These are phyloP conservation scores for Arachis stenosperma DNA, from an alignment of 306 rosid genomes.

Conservation along the genomic window DNA sequence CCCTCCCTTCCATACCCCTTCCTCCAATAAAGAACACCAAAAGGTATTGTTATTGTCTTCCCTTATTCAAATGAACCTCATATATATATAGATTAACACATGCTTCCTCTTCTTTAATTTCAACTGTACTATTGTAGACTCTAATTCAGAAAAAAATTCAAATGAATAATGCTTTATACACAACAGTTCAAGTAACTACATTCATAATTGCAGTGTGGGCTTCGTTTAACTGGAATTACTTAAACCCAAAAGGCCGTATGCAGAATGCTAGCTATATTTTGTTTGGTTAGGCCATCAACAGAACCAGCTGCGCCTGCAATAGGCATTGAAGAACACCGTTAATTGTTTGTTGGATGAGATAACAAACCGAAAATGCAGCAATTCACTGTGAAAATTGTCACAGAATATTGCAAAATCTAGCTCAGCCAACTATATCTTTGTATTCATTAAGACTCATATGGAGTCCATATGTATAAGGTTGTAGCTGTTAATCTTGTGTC, in stretches of 20 bases:
- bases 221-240: constrained; percentile 1
- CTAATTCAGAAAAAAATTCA: constrained; percentile 24
- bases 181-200: neutral
- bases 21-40: constrained; percentile 19
- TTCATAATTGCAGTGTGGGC: neutral
- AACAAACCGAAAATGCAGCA: neutral
- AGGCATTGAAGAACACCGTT: constrained; percentile 1
- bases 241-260: neutral
- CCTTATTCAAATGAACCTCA: neutral
- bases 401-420: neutral
- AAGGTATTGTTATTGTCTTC: neutral
- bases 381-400: neutral
- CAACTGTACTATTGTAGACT: constrained; percentile 43
- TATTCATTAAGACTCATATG: neutral
- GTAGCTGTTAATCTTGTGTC: neutral
- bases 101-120: constrained; percentile 41
- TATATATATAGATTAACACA: constrained; percentile 43
- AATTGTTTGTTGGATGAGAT: neutral
- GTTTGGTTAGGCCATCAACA: constrained; percentile 12
- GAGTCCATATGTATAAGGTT: neutral
- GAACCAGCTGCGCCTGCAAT: neutral
- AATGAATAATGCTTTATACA: neutral
- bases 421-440: neutral
- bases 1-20: neutral
- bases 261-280: neutral